phyloP scores from a whole-genome alignment of 2,329 filamentous ascomycete species.

The Dendryphion nanum region DNA sequence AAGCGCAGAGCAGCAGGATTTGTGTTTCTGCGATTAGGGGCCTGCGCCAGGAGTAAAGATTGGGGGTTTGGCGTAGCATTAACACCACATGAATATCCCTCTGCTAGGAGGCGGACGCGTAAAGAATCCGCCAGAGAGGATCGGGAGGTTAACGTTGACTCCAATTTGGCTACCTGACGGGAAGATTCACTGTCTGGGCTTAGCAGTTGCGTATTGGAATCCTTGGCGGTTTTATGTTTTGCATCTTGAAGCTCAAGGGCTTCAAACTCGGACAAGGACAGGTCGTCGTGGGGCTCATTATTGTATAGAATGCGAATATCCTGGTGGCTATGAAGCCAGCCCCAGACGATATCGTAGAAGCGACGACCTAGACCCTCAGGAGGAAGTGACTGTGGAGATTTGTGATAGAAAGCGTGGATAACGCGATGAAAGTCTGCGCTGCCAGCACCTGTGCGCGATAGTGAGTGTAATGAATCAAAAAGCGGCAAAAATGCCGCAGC shows the following conservation, averaged over 20 bases:
- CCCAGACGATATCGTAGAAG: constrained; percentile 55
- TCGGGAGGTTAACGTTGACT: no score
- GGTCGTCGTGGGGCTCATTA: constrained; percentile 28
- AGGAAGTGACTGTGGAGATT: constrained; percentile 14
- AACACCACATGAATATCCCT: not conserved
- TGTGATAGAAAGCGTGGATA: constrained; percentile 36
- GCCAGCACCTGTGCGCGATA: constrained; percentile 40
- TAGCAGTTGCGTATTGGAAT: not conserved
- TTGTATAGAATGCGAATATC: constrained; percentile 55
- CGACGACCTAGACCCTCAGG: constrained; percentile 42
- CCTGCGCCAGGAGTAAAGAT: no score
- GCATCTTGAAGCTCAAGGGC: constrained; percentile 21
- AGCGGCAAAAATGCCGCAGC: not conserved
- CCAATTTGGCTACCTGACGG: no score
- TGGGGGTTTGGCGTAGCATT: no score
- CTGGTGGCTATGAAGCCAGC: constrained; percentile 55
- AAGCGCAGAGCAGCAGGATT: no score
- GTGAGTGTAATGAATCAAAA: constrained; percentile 5
- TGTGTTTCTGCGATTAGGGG: no score
- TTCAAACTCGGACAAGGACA: constrained; percentile 32
- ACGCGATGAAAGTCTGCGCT: constrained; percentile 41
- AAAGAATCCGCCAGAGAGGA: constrained; percentile 1
- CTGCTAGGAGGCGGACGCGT: constrained; percentile 1
- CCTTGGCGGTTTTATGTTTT: constrained; percentile 1
- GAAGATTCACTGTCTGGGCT: no score